Evolutionary conservation across 345 rosid species (phyloP).

Genomic region (Salix arbutifolia): DNA sequence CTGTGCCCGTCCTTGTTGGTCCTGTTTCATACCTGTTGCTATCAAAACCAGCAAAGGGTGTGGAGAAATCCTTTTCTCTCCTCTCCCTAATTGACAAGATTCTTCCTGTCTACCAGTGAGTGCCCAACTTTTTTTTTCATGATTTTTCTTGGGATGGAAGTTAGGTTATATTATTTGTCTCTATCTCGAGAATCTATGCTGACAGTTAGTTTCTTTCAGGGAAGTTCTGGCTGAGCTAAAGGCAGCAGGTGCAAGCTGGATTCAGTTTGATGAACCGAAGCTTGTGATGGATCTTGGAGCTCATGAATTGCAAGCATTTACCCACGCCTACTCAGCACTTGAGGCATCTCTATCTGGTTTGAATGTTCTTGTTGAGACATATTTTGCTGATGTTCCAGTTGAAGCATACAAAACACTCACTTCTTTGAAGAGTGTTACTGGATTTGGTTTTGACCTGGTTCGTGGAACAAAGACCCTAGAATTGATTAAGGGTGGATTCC

Average conservation of each 20-base stretch:
- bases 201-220: conserved; percentile 34
- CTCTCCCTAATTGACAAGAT: conserved; percentile 81
- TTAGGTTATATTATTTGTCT: not conserved
- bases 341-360: conserved; percentile 79
- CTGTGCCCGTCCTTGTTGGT: conserved; percentile 84
- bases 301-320: conserved; percentile 71
- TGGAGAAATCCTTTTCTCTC: conserved; percentile 70
- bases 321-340: conserved; percentile 67
- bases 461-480: conserved; percentile 85
- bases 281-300: conserved; percentile 86
- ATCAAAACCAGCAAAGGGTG: conserved; percentile 91
- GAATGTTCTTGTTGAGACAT: conserved; percentile 82
- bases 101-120: conserved; percentile 89
- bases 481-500: conserved; percentile 74
- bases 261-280: conserved; percentile 92
- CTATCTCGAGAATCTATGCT: not conserved
- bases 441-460: conserved; percentile 78
- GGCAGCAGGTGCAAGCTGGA: conserved; percentile 92
- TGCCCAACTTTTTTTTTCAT: not conserved
- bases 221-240: conserved; percentile 83
- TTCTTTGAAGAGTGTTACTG: conserved; percentile 81
- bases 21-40: conserved; percentile 94
- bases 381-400: conserved; percentile 84
- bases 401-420: conserved; percentile 79
- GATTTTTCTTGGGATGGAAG: not conserved